Base-by-base conservation (phyloP, 1,284 basidiomycete genomes). In the Leccinum pachyderme region DNA sequence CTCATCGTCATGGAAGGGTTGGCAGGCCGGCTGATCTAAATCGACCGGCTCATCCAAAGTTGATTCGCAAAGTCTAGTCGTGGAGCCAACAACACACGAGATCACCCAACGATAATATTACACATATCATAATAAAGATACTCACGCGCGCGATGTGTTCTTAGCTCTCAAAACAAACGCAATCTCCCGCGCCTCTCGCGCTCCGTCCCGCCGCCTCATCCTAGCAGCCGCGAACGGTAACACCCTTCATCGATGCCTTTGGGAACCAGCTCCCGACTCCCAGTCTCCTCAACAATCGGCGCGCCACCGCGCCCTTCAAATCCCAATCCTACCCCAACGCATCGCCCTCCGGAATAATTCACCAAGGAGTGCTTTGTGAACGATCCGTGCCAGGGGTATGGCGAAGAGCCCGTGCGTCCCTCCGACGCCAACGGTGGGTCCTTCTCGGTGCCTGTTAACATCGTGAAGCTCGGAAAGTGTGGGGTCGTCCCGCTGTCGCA, bases 161-260 rank as follows among this genome's bases (percentile, higher is more conserved):
- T 45, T 53, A 62, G 11, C 37, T 15, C 33, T 64, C 60, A 24
- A 66, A 50, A 7, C 60, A 44, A 68, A 51, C 9, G 15, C 47
- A 5, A 66, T 47, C 51, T 66, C 64, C 45, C 64, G 52, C 5
- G 35, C 63, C 57, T 8, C 67, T 54, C 25, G 63, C 64, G 18
- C 56, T 43, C 47, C 54, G 53, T 44, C 51, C 63, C 67, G 56
- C 3, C 58, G 58, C 47, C 53, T 63, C 57, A 67, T 68, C 55
- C 67, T 66, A 52, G 66, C 63, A n/a, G 59, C 65, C 6, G 57
- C 53, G 39, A 59, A 67, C 8, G 67, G 65, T 32, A 70, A 51
- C 28, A 53, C 31, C n/a, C 29, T 31, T 15, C 13, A 7, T 12
- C 18, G 1, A 47, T 1, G n/a, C 49, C 49, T n/a, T 57, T 46